Conservation (phyloP, 192 early-diverging fungal species). For the Coemansia sp. region DNA sequence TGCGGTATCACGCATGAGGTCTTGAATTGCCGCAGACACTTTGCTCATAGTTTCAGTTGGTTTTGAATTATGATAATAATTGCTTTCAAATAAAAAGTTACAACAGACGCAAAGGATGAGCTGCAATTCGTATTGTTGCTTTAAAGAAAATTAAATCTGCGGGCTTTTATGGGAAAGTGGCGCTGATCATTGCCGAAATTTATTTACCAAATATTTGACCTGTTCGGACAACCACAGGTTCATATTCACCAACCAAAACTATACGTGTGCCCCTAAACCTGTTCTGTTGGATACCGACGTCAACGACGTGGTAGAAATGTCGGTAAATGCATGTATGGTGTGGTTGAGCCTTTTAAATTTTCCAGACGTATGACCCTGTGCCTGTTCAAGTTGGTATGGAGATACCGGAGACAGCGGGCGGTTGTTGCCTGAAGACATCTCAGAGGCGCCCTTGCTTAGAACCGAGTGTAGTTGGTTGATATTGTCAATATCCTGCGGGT, state of each 20-base stretch:
- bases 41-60: slow-evolving; percentile 25
- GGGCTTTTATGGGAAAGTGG: no score
- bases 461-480: slow-evolving; percentile 42
- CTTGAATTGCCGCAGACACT: slow-evolving; percentile 33
- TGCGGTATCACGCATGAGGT: slow-evolving; percentile 50
- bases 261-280: not conserved
- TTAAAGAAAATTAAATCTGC: no score
- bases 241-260: not conserved
- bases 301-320: not conserved
- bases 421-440: slow-evolving; percentile 10
- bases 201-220: no score
- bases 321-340: not conserved
- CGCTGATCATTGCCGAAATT: no score
- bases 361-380: slow-evolving; percentile 29
- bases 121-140: no score
- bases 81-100: no score
- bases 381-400: slow-evolving; percentile 47
- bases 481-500: slow-evolving; percentile 32
- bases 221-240: no score
- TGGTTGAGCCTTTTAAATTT: slow-evolving; percentile 36
- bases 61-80: no score
- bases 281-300: not conserved
- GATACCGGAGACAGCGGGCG: slow-evolving; percentile 50
- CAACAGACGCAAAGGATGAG: no score
- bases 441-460: slow-evolving; percentile 26